These are phyloP conservation scores for Hyphopichia burtonii DNA, from an alignment of 1,139 yeast species.

Conservation along the genomic window DNA sequence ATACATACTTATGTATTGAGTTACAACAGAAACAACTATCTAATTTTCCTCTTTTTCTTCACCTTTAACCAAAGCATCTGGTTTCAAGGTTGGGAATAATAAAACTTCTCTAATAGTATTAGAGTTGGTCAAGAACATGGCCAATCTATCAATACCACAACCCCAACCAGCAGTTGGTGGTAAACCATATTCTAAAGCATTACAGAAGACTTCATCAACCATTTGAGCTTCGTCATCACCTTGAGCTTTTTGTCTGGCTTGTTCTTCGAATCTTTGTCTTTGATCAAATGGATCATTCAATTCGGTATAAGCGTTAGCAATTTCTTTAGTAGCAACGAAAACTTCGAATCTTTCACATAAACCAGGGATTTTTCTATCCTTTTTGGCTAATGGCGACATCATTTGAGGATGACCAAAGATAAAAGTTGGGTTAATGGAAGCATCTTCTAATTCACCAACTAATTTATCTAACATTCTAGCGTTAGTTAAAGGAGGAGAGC, in stretches of 20 bases:
- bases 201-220: constrained; percentile 94
- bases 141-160: constrained; percentile 96
- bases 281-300: constrained; percentile 98
- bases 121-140: constrained; percentile 96
- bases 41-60: constrained; percentile 27
- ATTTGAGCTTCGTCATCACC: constrained; percentile 99
- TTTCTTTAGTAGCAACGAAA: constrained; percentile 97
- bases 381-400: constrained; percentile 99
- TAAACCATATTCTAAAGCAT: constrained; percentile 95
- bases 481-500: constrained; percentile 95
- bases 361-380: constrained; percentile 89
- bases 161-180: constrained; percentile 99
- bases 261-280: constrained; percentile 96
- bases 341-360: constrained; percentile 98
- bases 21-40: background rate
- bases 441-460: constrained; percentile 92
- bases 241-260: constrained; percentile 96
- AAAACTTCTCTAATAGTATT: constrained; percentile 97
- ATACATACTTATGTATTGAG: no score
- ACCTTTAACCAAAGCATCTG: constrained; percentile 59
- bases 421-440: constrained; percentile 94
- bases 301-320: constrained; percentile 97
- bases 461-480: constrained; percentile 98
- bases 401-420: constrained; percentile 98
- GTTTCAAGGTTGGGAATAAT: constrained; percentile 97